Conservation (phyloP, 1,139 yeast species). For the Geotrichum reessii region DNA sequence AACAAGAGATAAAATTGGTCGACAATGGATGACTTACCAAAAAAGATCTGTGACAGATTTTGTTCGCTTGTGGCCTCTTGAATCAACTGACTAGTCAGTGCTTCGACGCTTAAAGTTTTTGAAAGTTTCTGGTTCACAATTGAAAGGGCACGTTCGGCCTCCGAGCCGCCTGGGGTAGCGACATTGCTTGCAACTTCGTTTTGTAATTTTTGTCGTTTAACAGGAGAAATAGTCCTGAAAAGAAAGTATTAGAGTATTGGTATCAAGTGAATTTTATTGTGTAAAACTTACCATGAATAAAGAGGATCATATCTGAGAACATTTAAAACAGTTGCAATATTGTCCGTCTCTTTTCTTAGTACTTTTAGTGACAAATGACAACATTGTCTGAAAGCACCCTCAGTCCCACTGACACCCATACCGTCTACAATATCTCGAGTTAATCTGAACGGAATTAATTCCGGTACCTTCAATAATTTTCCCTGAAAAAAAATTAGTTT, state of each 20-base stretch:
- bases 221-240: conserved; percentile 32
- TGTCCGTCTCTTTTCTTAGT: conserved; percentile 58
- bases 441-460: conserved; percentile 85
- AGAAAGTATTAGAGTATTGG: neutral
- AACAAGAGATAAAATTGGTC: neutral
- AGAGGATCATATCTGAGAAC: conserved; percentile 90
- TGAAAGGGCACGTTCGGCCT: conserved; percentile 71
- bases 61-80: conserved; percentile 65
- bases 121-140: conserved; percentile 71
- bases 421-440: conserved; percentile 92
- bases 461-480: conserved; percentile 75
- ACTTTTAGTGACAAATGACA: conserved; percentile 72
- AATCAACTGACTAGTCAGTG: conserved; percentile 73
- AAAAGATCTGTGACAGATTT: conserved; percentile 68
- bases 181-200: conserved; percentile 19
- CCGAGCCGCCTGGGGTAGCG: conserved; percentile 48
- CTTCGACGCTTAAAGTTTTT: conserved; percentile 70
- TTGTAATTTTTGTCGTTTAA: conserved; percentile 49
- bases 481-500: conserved; percentile 44
- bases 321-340: conserved; percentile 75
- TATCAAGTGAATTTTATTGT: neutral
- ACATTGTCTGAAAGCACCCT: conserved; percentile 66
- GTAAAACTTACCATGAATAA: conserved; percentile 72
- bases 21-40: conserved; percentile 63
- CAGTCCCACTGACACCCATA: conserved; percentile 75